Evolutionary conservation across 2,329 filamentous ascomycete genomes (phyloP).

Genomic region (Talaromyces sp.): DNA sequence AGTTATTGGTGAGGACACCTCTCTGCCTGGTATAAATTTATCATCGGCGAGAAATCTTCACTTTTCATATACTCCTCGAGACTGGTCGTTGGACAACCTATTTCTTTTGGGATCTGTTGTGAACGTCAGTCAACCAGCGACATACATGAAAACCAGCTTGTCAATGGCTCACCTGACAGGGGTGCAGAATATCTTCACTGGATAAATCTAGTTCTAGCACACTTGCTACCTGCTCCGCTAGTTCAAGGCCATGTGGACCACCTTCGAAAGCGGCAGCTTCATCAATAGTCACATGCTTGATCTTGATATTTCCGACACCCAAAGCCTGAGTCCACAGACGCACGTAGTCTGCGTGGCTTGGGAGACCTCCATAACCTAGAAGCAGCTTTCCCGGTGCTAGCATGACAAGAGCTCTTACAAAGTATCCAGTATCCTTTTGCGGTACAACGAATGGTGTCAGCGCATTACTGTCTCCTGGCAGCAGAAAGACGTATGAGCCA

Average conservation of each 20-base stretch:
- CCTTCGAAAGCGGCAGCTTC: constrained; percentile 1
- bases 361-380: not conserved
- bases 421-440: not conserved
- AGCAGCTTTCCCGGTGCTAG: not conserved
- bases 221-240: not conserved
- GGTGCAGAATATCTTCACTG: not conserved
- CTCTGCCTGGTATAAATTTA: not conserved
- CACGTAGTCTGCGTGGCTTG: not conserved
- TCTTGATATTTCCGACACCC: not conserved
- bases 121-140: not conserved
- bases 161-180: not conserved
- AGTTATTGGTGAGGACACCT: not conserved
- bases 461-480: not conserved
- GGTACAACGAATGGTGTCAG: not conserved
- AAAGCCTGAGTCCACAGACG: not conserved
- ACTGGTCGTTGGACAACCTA: not conserved
- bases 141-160: not conserved
- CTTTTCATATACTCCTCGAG: constrained; percentile 3
- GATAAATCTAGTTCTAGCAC: not conserved
- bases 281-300: not conserved
- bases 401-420: not conserved
- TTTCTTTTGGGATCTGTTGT: not conserved
- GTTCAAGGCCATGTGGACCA: not conserved
- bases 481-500: not conserved
- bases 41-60: not conserved